Evolutionary conservation across 2,329 filamentous ascomycete species (phyloP), one percentile per base, ranked within the genome.

Genomic region (Cryphonectria radicalis): DNA sequence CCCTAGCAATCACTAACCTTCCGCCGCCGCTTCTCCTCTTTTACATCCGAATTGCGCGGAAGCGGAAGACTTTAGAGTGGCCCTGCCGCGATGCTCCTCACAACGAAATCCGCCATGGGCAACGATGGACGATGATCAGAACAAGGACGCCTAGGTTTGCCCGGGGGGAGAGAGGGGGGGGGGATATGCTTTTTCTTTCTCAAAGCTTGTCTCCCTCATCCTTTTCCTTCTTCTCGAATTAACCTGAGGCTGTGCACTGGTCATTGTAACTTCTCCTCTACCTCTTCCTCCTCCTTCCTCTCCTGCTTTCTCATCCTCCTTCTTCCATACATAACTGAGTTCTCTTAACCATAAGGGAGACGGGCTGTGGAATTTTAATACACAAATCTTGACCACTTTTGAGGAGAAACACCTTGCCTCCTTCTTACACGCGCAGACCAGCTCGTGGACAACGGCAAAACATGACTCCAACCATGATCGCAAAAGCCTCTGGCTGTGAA

Each of bases 41-140:
- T 67, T 70, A 50, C 68, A 70, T 72, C 71, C 71, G 71, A 72
- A 68, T 2, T 10, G 10, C 19, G 57, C 68, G 71, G 71, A 71
- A 55, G 70, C 70, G 70, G 70, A 71, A 62, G 64, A 40, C 35
- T 11, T 40, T 62, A 2, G 32, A n/a, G 35, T 19, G 35, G 32
- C 35, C 59, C 59, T 62, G 40, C 35, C 59, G 59, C 59, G 46
- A 50, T 50, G 46, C 14, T 62, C 32, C 59, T 37, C 57, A 62
- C 59, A 7, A 35, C 28, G 28, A 35, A 17, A 11, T 25, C 35
- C 59, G 32, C 32, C 17, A 62, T 13, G 59, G 19, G 35, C 5
- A 37, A 40, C 19, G 22, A 11, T 62, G 59, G 59, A 22, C 59
- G 59, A 40, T 62, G 19, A 25, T 62, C 32, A 62, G 35, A 40